Evolutionary conservation across 805 yeast species (phyloP), one percentile per base, ranked within the genome.

Genomic region (Tetrapisispora nanseiensis): DNA sequence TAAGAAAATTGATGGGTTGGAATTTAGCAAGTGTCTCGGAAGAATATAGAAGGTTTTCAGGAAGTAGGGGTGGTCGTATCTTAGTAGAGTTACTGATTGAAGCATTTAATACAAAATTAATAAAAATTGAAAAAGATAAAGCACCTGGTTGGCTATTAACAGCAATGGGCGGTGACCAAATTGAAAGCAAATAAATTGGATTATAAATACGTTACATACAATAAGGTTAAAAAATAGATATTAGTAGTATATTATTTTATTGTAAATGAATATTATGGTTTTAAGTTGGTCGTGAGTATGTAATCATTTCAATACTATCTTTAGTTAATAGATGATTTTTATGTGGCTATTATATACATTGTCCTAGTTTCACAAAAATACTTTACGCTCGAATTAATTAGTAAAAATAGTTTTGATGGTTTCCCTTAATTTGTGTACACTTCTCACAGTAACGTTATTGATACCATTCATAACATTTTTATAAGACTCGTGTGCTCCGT

Each of bases 1-100:
- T 90, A 37, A 69, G 98, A 48, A 72, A 95, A 46, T 67, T 92
- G 16, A 97, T 92, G 70, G 90, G 94, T n/a, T 90, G 98, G 98
- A 92, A 94, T 56, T 67, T 90, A 57, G 96, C 97, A 10, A 65
- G 83, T 59, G 92, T 90, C 1, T 77, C 87, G 43, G 98, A 90
- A 60, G 98, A 90, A 59, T 90, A 90, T 58, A 72, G 97, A 52
- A 66, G 98, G 43, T 92, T 89, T 59, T 85, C 97, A 0, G 97
- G 97, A 0, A 77, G 87, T 16, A 71, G 87, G 51, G 96, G 96
- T 13, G 96, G 96, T 9, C 70, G 98, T 46, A 86, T 89, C 30
- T 69, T 87, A 52, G 97, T 92, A 29, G 98, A 90, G 61, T 70
- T 90, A 52, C 71, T 86, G 45, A 87, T 90, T 35, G 98, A 90